Percentiles rank a stretch among this genome's conserved stretches.
Conservation (phyloP, 2,329 filamentous ascomycete species). For the Stagonosporopsis vannaccii region DNA sequence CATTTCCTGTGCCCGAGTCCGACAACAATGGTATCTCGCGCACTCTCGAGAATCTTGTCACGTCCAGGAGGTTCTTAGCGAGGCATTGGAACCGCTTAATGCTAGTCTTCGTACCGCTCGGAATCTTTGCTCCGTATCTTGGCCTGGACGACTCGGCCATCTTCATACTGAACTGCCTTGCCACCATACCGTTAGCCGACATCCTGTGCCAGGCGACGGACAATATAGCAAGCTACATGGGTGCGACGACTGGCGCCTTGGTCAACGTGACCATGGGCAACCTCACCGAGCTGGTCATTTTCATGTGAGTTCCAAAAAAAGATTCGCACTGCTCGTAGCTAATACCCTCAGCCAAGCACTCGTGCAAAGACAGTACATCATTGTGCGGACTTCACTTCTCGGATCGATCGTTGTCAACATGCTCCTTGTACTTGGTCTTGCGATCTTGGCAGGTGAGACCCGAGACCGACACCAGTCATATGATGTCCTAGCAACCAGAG, state of each 20-base stretch:
- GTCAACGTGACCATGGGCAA: slow-evolving; percentile 70
- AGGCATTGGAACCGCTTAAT: slow-evolving; percentile 76
- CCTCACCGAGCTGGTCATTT: slow-evolving; percentile 84
- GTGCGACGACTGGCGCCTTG: slow-evolving; percentile 60
- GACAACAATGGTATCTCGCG: neutral
- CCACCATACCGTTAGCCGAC: slow-evolving; percentile 22
- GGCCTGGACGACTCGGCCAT: slow-evolving; percentile 73
- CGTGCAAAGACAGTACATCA: slow-evolving; percentile 72
- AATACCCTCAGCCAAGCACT: slow-evolving; percentile 73
- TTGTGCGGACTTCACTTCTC: slow-evolving; percentile 87
- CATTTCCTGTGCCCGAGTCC: neutral
- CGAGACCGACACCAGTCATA: slow-evolving; percentile 79
- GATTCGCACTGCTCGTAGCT: slow-evolving; percentile 17
- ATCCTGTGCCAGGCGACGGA: slow-evolving; percentile 49
- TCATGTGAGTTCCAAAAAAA: slow-evolving; percentile 56
- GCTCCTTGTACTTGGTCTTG: slow-evolving; percentile 84
- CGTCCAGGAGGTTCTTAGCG: neutral
- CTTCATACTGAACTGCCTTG: slow-evolving; percentile 26
- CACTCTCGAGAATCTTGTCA: neutral
- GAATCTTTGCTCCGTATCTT: slow-evolving; percentile 56
- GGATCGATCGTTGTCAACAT: slow-evolving; percentile 88
- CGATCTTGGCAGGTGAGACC: slow-evolving; percentile 81
- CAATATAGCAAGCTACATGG: slow-evolving; percentile 83
- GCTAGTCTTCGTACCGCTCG: slow-evolving; percentile 75
- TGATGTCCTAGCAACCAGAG: slow-evolving; percentile 86